These are phyloP conservation scores for Sporopachydermia lactativora DNA, from an alignment of 805 yeast species.

Conservation along the genomic window DNA sequence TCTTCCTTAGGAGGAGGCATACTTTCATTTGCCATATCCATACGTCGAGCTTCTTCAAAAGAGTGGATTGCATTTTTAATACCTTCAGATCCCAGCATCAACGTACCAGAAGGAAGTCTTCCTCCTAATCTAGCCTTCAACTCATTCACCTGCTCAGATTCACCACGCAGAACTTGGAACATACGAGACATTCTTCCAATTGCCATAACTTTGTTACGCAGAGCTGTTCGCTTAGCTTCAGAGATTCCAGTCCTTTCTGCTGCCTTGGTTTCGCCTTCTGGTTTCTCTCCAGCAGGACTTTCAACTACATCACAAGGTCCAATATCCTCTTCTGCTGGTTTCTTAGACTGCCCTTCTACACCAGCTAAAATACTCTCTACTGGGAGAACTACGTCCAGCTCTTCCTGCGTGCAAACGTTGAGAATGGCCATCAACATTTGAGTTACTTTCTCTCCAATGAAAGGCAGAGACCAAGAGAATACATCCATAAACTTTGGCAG, in stretches of 20 bases:
- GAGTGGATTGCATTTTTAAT: slow-evolving; percentile 51
- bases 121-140: slow-evolving; percentile 63
- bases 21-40: slow-evolving; percentile 75
- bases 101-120: slow-evolving; percentile 72
- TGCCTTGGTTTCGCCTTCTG: slow-evolving; percentile 9
- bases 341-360: slow-evolving; percentile 6
- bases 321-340: slow-evolving; percentile 6
- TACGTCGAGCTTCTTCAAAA: slow-evolving; percentile 72
- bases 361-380: slow-evolving; percentile 18
- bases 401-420: slow-evolving; percentile 93
- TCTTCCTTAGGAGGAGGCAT: slow-evolving; percentile 72
- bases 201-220: slow-evolving; percentile 82
- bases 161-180: slow-evolving; percentile 80
- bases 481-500: slow-evolving; percentile 95
- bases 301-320: slow-evolving; percentile 4
- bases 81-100: slow-evolving; percentile 73
- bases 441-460: slow-evolving; percentile 91
- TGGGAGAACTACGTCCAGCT: slow-evolving; percentile 62
- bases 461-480: slow-evolving; percentile 93
- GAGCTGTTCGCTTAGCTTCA: slow-evolving; percentile 28
- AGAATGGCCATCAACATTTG: slow-evolving; percentile 84
- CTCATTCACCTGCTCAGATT: slow-evolving; percentile 72
- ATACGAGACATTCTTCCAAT: slow-evolving; percentile 92
- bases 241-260: slow-evolving; percentile 13
- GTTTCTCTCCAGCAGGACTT: slow-evolving; percentile 11